These are phyloP conservation scores for Mortierella sp. DNA, from an alignment of 371 early-diverging fungal species.

Conservation along the genomic window DNA sequence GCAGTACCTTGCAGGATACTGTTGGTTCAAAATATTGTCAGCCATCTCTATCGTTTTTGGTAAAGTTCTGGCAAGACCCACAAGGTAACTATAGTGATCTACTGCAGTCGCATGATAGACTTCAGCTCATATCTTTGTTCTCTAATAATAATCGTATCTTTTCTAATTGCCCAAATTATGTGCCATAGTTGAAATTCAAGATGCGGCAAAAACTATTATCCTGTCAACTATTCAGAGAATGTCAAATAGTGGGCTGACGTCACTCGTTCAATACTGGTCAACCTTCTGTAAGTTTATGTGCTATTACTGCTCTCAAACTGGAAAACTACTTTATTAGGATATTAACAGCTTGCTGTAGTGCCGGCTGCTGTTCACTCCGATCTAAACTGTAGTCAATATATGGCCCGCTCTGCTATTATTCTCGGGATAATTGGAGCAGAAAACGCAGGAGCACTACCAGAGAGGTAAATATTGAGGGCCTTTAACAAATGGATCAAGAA, in stretches of 20 bases:
- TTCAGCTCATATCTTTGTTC: neutral
- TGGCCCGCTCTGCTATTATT: constrained; percentile 79
- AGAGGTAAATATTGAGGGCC: constrained; percentile 50
- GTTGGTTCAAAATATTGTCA: constrained; percentile 64
- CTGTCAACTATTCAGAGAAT: constrained; percentile 45
- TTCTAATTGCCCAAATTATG: too few relatives aligned
- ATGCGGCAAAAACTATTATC: constrained; percentile 38
- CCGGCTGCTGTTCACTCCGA: constrained; percentile 64
- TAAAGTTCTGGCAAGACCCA: constrained; percentile 90
- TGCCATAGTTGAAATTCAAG: constrained; percentile 39
- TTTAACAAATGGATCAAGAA: neutral
- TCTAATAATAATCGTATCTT: too few relatives aligned
- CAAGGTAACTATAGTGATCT: constrained; percentile 59
- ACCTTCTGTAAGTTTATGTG: constrained; percentile 26
- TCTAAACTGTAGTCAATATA: constrained; percentile 64
- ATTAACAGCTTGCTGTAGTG: constrained; percentile 54
- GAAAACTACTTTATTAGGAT: neutral
- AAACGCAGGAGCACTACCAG: constrained; percentile 60
- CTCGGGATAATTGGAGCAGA: constrained; percentile 78
- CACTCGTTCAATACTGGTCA: constrained; percentile 74
- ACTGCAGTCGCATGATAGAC: too few relatives aligned
- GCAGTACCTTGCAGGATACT: constrained; percentile 60
- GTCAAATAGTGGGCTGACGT: constrained; percentile 56
- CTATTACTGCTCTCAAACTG: neutral
- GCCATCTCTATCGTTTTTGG: constrained; percentile 79